These are phyloP conservation scores for Fragilaria radians DNA, from an alignment of 108 stramenopile genomes.

Conservation along the genomic window DNA sequence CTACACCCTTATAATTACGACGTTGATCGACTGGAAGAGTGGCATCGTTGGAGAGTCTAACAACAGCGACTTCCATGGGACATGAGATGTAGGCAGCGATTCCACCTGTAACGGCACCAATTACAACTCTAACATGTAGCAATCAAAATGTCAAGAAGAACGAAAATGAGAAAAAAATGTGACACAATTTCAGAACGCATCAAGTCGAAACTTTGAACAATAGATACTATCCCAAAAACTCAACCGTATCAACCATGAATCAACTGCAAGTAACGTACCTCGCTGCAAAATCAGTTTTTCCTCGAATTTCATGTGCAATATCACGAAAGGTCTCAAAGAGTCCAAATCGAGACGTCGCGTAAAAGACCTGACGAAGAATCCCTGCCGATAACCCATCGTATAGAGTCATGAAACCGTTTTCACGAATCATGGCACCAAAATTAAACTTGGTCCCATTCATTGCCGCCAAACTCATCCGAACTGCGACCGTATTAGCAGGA, in stretches of 20 bases:
- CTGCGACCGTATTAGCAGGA: constrained; percentile 84
- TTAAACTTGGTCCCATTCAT: constrained; percentile 63
- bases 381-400: constrained; percentile 91
- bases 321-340: constrained; percentile 90
- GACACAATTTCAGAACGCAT: not conserved
- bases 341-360: constrained; percentile 85
- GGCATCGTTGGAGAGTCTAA: constrained; percentile 89
- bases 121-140: constrained; percentile 43
- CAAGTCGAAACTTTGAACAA: not conserved
- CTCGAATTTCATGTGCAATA: constrained; percentile 71
- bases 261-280: constrained; percentile 66
- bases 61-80: constrained; percentile 91
- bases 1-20: constrained; percentile 75
- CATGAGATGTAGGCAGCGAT: constrained; percentile 87
- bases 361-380: constrained; percentile 83
- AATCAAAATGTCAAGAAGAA: not conserved
- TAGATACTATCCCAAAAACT: no score
- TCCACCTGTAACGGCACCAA: constrained; percentile 81
- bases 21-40: constrained; percentile 70
- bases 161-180: constrained; percentile 2
- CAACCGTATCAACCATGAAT: no score
- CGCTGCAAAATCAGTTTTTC: constrained; percentile 82
- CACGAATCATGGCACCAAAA: constrained; percentile 39
- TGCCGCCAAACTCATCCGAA: constrained; percentile 78
- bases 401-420: constrained; percentile 62